Base-by-base conservation (phyloP, 169 alveolate species). In the Eimeria zaria region DNA sequence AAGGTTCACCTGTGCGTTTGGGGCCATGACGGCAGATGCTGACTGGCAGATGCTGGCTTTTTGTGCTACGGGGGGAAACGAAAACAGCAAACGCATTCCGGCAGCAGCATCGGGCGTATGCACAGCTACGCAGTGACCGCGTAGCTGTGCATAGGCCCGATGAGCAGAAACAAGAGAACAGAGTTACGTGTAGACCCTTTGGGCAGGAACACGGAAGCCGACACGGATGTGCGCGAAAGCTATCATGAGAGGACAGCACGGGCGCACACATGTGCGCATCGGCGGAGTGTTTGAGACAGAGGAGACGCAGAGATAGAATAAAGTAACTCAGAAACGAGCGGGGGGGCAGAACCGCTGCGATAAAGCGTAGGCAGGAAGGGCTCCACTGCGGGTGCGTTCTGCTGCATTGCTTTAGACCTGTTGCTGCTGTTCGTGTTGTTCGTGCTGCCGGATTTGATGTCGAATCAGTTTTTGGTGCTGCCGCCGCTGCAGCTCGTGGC, bases 401-500 rank as follows among this genome's bases (percentile, higher is more conserved):
- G n/a, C 27, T 71, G 30, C 53, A 20, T n/a, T 1, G 53, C 81
- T 14, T 20, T 16, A 1, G 67, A 14, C 5, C 73, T 53, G 30
- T n/a, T 83, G 51, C 36, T 48, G 51, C 55, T 11, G 24, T 9
- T 48, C 76, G 24, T 46, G 71, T 30, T 83, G 74, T 14, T 83
- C 44, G 91, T 60, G 60, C 41, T 85, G 81, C 93, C 81, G 48
- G 93, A 85, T 85, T 85, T 85, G 81, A 16, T 62, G 81, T 44
- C 20, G 80, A 0, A 85, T 44, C 62, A 85, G 14, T 36, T 62
- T 62, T 39, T 62, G 76, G 93, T 85, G 93, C 60, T 62, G 80
- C 62, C 41, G 80, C 80, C 80, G 58, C 93, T 85, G 93, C 81
- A 58, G 12, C 80, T 58, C 80, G 30, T 55, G 44, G 30, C 4